These are phyloP conservation scores for Nectriaceae sp. DNA, from an alignment of 2,329 filamentous ascomycete species.

Conservation along the genomic window DNA sequence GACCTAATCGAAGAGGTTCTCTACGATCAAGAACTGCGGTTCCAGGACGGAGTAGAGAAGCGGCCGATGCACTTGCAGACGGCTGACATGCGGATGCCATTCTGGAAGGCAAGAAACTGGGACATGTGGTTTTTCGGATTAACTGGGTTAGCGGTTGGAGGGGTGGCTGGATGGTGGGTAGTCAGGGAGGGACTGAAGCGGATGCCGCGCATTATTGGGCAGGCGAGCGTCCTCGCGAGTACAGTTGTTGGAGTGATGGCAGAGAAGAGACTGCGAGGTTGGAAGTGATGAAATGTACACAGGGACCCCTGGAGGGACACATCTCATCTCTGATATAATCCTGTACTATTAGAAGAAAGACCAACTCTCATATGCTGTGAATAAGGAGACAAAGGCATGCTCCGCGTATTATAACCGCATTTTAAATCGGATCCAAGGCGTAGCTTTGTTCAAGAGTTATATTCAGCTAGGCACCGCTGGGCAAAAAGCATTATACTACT, in stretches of 20 bases:
- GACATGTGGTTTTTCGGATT: slow-evolving; percentile 34
- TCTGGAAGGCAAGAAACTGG: slow-evolving; percentile 41
- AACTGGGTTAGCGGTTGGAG: slow-evolving; percentile 6
- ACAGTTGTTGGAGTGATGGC: slow-evolving; percentile 4
- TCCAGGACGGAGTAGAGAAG: slow-evolving; percentile 17
- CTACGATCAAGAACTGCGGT: slow-evolving; percentile 34
- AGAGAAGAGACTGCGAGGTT: background rate
- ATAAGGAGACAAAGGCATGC: too few relatives aligned
- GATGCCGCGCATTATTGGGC: slow-evolving; percentile 11
- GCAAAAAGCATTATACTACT: too few relatives aligned
- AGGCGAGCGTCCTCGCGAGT: background rate
- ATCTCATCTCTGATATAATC: too few relatives aligned
- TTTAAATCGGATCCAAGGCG: too few relatives aligned
- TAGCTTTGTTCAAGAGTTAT: too few relatives aligned
- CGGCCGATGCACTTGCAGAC: slow-evolving; percentile 46
- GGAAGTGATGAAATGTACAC: background rate
- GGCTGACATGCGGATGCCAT: slow-evolving; percentile 43
- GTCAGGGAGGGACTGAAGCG: slow-evolving; percentile 15
- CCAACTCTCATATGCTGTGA: too few relatives aligned
- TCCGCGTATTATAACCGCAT: too few relatives aligned
- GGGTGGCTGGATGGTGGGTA: slow-evolving; percentile 22
- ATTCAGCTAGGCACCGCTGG: too few relatives aligned
- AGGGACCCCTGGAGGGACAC: slow-evolving; percentile 1
- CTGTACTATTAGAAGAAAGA: too few relatives aligned
- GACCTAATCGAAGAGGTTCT: slow-evolving; percentile 46